These are phyloP conservation scores for Ascochyta pisi DNA, from an alignment of 2,329 filamentous ascomycete species.

Conservation along the genomic window DNA sequence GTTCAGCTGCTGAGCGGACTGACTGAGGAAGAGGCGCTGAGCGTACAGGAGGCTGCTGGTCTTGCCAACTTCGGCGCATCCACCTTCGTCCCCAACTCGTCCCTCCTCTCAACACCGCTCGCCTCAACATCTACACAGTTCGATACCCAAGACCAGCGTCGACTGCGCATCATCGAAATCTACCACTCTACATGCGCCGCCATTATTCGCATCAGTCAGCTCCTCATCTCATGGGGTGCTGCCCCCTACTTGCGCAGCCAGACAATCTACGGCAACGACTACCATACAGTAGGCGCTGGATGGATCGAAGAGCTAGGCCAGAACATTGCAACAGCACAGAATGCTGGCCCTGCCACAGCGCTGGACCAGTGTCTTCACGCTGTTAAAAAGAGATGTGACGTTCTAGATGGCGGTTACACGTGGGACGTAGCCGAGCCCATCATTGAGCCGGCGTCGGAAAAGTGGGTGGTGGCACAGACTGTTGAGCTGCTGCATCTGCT, in stretches of 20 bases:
- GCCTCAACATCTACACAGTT: conserved; percentile 53
- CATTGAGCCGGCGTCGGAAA: conserved; percentile 63
- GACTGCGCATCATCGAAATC: conserved; percentile 70
- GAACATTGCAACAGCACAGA: conserved; percentile 40
- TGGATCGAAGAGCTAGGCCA: conserved; percentile 46
- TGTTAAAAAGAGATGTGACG: conserved; percentile 58
- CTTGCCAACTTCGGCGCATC: conserved; percentile 67
- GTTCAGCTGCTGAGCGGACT: conserved; percentile 73
- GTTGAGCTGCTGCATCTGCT: conserved; percentile 77
- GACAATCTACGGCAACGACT: conserved; percentile 36
- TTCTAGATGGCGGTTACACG: conserved; percentile 50
- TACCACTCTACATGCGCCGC: conserved; percentile 76
- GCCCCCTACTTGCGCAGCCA: conserved; percentile 37
- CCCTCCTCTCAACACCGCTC: conserved; percentile 42
- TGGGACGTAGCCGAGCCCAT: conserved; percentile 59
- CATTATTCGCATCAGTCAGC: conserved; percentile 46
- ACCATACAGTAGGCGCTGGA: conserved; percentile 38
- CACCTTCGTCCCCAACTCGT: conserved; percentile 53
- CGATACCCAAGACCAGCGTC: conserved; percentile 67
- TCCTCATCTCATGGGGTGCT: conserved; percentile 45
- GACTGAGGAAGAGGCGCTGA: conserved; percentile 78
- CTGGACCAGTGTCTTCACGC: conserved; percentile 55
- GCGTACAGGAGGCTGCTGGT: conserved; percentile 76
- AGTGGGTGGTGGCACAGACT: conserved; percentile 69
- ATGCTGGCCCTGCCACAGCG: conserved; percentile 48